Base-by-base conservation (phyloP, 306 rosid species). In the Dalbergia oliveri region DNA sequence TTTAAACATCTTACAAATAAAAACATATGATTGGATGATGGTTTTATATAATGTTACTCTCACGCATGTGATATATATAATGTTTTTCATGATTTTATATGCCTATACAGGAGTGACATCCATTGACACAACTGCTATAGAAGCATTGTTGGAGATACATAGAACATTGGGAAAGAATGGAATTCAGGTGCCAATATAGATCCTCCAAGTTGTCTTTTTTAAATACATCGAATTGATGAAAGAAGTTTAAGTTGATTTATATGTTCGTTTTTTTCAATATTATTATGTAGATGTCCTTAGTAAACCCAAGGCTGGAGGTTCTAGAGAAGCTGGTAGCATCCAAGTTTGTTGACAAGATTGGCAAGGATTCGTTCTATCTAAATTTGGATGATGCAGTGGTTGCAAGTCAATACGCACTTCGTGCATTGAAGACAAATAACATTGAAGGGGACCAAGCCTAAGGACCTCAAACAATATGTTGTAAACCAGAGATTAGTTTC, bases 241-340 rank as follows among this genome's bases (percentile, higher is more conserved):
- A 64, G 35, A 31, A 33, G 50, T 45, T 56, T 57, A 57, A 60
- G 8, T 26, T 59, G 54, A 49, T 61, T 45, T 61, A 26, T 37
- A 26, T 39, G 11, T 45, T n/a, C 8, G 37, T 35, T 67, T 49
- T 66, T 5, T 57, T 44, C 6, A 0, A 2, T 11, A 10, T 10
- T 47, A 63, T 69, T 71, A 43, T 75, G 58, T 60, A 94, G 97
- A 56, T 88, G 85, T 81, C 69, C 14, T 54, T 95, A 0, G 84
- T 93, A 62, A 95, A 95, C 82, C 99, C 99, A 19, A 93, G 98
- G 66, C 0, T 88, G 5, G 89, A 81, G 61, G 98, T 95, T 31
- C 84, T 91, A 95, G 99, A 95, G 86, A 95, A 90, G 90, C 75
- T 95, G 79, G 39, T 87, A 21, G 43, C 50, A 34, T 91, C 98